Conservation (phyloP, 1,284 basidiomycete genomes). For the Phlebopus sp. region DNA sequence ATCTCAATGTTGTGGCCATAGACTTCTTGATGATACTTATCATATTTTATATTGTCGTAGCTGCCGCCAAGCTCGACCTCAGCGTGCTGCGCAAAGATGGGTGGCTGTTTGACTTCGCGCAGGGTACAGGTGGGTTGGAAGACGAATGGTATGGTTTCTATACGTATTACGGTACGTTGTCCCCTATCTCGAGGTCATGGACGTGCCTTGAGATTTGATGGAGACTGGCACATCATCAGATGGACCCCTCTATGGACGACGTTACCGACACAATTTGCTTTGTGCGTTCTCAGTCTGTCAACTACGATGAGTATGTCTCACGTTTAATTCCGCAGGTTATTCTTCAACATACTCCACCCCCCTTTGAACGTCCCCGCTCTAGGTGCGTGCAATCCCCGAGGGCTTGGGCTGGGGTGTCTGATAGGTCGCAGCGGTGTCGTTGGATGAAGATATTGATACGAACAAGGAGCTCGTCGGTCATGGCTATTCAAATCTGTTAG, state of each 20-base stretch:
- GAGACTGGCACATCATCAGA: conserved; percentile 38
- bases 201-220: not conserved
- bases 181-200: not conserved
- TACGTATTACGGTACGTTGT: conserved; percentile 62
- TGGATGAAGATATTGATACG: conserved; percentile 90
- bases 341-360: conserved; percentile 94
- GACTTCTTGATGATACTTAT: conserved; percentile 85
- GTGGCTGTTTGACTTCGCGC: conserved; percentile 86
- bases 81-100: conserved; percentile 59
- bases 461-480: conserved; percentile 93
- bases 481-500: conserved; percentile 86
- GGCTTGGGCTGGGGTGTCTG: not conserved
- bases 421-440: conserved; percentile 67
- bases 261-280: conserved; percentile 77
- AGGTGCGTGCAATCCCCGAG: conserved; percentile 40
- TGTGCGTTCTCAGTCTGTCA: conserved; percentile 43
- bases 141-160: conserved; percentile 86
- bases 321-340: conserved; percentile 47
- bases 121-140: conserved; percentile 39
- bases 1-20: conserved; percentile 23
- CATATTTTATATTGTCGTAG: conserved; percentile 81
- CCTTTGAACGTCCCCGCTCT: conserved; percentile 93
- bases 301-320: conserved; percentile 1
- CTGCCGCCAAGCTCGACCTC: conserved; percentile 64
- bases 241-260: conserved; percentile 71